Conservation (phyloP, 192 early-diverging fungal species). For the Podila epicladia region DNA sequence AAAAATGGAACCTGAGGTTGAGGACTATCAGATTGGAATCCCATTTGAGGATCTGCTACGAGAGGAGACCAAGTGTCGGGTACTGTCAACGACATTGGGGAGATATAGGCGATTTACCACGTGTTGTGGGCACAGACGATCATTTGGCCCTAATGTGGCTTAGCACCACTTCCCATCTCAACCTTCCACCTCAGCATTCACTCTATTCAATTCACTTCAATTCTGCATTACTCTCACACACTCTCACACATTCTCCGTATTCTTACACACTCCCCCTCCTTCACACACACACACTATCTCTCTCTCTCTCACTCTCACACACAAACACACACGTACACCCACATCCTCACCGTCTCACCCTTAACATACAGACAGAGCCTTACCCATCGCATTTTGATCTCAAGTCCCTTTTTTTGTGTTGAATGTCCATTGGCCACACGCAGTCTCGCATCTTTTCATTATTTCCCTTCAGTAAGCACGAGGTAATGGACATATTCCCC, state of each 20-base stretch:
- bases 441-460: too few relatives aligned
- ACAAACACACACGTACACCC: too few relatives aligned
- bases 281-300: too few relatives aligned
- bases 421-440: background rate
- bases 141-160: background rate
- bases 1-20: slow-evolving; percentile 18
- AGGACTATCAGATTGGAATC: slow-evolving; percentile 18
- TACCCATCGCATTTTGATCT: background rate
- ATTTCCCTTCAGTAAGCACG: background rate
- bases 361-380: background rate
- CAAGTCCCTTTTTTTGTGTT: background rate
- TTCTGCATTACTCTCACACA: too few relatives aligned
- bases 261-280: background rate
- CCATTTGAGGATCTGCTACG: slow-evolving; percentile 39
- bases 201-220: too few relatives aligned
- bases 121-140: background rate
- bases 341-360: background rate
- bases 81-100: too few relatives aligned
- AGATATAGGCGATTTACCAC: too few relatives aligned
- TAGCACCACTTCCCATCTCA: background rate
- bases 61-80: background rate
- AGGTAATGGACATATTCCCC: background rate
- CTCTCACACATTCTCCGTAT: background rate
- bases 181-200: too few relatives aligned
- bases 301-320: background rate